These are phyloP conservation scores for Cynanchum wilfordii DNA, from an alignment of 257 asterid genomes.

Conservation along the genomic window DNA sequence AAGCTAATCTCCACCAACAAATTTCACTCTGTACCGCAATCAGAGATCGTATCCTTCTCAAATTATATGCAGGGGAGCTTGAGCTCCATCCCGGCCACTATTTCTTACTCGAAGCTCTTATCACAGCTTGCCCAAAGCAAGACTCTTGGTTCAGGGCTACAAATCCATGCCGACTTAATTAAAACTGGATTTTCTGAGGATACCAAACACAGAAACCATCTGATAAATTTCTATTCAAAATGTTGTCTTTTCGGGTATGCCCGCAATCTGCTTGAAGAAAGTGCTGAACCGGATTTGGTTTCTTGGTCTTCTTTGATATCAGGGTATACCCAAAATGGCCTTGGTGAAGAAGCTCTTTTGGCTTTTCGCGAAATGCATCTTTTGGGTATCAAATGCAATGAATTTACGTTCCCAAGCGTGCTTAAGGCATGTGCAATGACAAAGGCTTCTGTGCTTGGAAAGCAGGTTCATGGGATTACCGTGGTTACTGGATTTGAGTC, in stretches of 20 bases:
- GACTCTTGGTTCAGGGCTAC: conserved; percentile 45
- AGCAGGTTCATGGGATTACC: conserved; percentile 58
- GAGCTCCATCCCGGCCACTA: conserved; percentile 6
- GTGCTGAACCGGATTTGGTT: conserved; percentile 57
- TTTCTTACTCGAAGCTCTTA: conserved; percentile 53
- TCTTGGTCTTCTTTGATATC: conserved; percentile 80
- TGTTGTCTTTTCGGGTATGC: conserved; percentile 41
- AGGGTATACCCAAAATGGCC: conserved; percentile 65
- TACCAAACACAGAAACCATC: conserved; percentile 42
- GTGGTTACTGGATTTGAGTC: conserved; percentile 53
- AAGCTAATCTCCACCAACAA: conserved; percentile 16
- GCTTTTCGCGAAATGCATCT: conserved; percentile 49
- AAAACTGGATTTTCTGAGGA: conserved; percentile 37
- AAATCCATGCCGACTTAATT: conserved; percentile 52
- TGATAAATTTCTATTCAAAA: conserved; percentile 57
- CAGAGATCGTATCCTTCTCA: neutral
- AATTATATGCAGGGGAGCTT: neutral
- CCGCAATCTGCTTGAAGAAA: conserved; percentile 51
- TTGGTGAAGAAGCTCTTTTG: conserved; percentile 47
- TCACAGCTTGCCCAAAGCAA: conserved; percentile 41
- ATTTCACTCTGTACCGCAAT: conserved; percentile 5
- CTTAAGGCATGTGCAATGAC: conserved; percentile 66
- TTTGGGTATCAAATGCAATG: conserved; percentile 53
- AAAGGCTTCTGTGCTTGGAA: conserved; percentile 38
- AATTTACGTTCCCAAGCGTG: conserved; percentile 65